phyloP scores from a whole-genome alignment of 2,329 filamentous ascomycete genomes.

The Beauveria sp. region DNA sequence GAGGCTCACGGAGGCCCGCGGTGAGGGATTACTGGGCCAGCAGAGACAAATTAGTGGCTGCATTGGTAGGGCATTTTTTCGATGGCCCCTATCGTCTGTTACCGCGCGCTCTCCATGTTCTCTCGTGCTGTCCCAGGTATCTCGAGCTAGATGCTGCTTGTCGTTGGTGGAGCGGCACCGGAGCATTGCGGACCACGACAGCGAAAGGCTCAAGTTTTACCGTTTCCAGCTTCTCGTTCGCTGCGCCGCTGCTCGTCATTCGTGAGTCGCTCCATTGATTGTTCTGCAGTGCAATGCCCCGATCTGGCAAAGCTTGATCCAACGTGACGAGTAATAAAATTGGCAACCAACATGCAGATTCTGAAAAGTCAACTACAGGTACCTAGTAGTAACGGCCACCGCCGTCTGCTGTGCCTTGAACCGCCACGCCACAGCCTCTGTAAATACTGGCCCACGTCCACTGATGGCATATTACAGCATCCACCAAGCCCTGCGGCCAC shows the following conservation, averaged over 20 bases:
- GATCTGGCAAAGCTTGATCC: constrained; percentile 1
- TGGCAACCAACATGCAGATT: not conserved
- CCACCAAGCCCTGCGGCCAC: not conserved
- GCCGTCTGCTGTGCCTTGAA: not conserved
- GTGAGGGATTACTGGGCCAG: constrained; percentile 1
- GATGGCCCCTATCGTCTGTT: constrained; percentile 1
- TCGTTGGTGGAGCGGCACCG: not conserved
- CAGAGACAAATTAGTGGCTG: constrained; percentile 4
- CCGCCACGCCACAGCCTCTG: constrained; percentile 1
- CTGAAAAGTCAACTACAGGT: not conserved
- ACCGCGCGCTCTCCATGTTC: not conserved
- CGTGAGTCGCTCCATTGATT: not conserved
- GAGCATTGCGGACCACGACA: constrained; percentile 4
- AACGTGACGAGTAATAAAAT: not conserved
- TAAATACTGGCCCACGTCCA: not conserved
- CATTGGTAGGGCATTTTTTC: not conserved
- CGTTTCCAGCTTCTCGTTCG: not conserved
- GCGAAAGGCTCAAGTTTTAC: not conserved
- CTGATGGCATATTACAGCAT: not conserved
- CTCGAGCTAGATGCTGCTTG: not conserved
- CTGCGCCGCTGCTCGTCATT: not conserved
- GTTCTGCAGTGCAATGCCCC: not conserved
- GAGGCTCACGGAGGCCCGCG: not conserved
- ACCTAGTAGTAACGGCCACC: not conserved
- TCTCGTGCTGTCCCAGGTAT: not conserved